Evolutionary conservation across 768 basidiomycete species (phyloP).

Genomic region (Austroboletus eburneus): DNA sequence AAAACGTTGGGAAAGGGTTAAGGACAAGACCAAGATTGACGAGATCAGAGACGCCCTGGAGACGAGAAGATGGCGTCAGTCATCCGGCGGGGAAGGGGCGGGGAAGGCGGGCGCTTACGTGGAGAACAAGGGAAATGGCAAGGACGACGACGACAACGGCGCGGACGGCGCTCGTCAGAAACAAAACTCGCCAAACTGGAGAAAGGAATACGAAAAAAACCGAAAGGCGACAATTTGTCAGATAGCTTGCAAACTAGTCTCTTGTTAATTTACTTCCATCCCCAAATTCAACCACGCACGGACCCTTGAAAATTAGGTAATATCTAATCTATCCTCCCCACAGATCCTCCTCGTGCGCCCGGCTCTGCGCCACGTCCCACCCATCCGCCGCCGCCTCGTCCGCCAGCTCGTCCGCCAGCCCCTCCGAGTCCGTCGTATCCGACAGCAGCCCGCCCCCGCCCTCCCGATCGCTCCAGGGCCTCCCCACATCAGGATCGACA

Average conservation of each 20-base stretch:
- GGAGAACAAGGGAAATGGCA: slow-evolving; percentile 9
- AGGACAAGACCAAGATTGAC: slow-evolving; percentile 33
- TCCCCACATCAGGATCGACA: no score
- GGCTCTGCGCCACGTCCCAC: slow-evolving; percentile 31
- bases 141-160: slow-evolving; percentile 12
- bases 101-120: no score
- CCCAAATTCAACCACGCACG: slow-evolving; percentile 28
- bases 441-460: slow-evolving; percentile 27
- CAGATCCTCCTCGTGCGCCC: slow-evolving; percentile 37
- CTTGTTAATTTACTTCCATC: slow-evolving; percentile 15
- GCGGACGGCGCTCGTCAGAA: slow-evolving; percentile 17
- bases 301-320: slow-evolving; percentile 18
- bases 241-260: slow-evolving; percentile 7
- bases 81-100: no score
- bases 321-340: slow-evolving; percentile 30
- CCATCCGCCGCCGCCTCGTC: slow-evolving; percentile 42
- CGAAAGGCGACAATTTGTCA: slow-evolving; percentile 14
- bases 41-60: slow-evolving; percentile 29
- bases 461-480: no score
- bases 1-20: slow-evolving; percentile 32
- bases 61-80: not conserved
- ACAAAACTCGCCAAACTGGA: slow-evolving; percentile 19
- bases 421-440: slow-evolving; percentile 36
- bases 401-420: slow-evolving; percentile 35
- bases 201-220: slow-evolving; percentile 21